These are phyloP conservation scores for Solanum verrucosum DNA, from an alignment of 257 asterid genomes.

Conservation along the genomic window DNA sequence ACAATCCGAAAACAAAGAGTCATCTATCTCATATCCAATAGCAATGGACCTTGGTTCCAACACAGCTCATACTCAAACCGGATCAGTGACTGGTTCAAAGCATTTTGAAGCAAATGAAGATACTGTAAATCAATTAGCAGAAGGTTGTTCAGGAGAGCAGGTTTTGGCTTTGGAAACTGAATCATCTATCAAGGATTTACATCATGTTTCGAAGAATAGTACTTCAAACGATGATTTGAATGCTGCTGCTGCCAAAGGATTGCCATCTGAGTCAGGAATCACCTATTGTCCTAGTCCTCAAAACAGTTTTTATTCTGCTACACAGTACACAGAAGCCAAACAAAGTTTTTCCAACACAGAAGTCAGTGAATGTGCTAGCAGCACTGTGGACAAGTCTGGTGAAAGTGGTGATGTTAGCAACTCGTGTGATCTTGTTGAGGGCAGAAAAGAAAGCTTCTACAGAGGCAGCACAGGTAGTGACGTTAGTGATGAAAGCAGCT, in stretches of 20 bases:
- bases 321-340: slow-evolving; percentile 36
- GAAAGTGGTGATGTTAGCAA: slow-evolving; percentile 41
- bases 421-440: slow-evolving; percentile 36
- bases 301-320: slow-evolving; percentile 29
- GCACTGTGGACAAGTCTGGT: slow-evolving; percentile 35
- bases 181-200: slow-evolving; percentile 14
- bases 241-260: slow-evolving; percentile 11
- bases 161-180: not conserved
- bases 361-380: slow-evolving; percentile 31
- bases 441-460: slow-evolving; percentile 35
- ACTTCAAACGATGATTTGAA: slow-evolving; percentile 23
- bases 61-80: slow-evolving; percentile 12
- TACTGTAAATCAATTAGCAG: slow-evolving; percentile 13
- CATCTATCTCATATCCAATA: slow-evolving; percentile 25
- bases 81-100: slow-evolving; percentile 27
- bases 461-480: slow-evolving; percentile 52
- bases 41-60: slow-evolving; percentile 25
- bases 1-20: slow-evolving; percentile 27
- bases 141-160: slow-evolving; percentile 7
- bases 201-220: slow-evolving; percentile 15
- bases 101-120: slow-evolving; percentile 12
- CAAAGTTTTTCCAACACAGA: slow-evolving; percentile 43
- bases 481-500: slow-evolving; percentile 56
- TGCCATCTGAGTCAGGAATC: slow-evolving; percentile 22
- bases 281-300: slow-evolving; percentile 30